Percentiles rank a stretch among this genome's conserved stretches.
Evolutionary conservation across 2,329 filamentous ascomycete species (phyloP).

Genomic region (Penicillium palitans): DNA sequence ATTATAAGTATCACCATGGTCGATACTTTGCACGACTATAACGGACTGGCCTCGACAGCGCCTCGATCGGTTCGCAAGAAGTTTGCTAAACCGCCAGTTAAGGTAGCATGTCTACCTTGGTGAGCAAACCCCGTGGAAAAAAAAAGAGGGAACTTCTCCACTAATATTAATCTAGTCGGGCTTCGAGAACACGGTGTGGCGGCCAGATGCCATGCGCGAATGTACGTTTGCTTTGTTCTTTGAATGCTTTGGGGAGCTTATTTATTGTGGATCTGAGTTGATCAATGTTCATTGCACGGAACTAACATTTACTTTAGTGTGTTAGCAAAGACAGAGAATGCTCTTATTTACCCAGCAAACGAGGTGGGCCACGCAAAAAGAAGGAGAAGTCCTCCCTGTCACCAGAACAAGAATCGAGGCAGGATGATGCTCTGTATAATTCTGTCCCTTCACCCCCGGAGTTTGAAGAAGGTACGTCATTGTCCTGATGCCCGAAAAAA

Average conservation of each 20-base stretch:
- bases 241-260: not conserved
- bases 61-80: constrained; percentile 43
- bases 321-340: constrained; percentile 43
- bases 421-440: constrained; percentile 25
- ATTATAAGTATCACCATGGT: constrained; percentile 19
- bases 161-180: constrained; percentile 34
- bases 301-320: constrained; percentile 33
- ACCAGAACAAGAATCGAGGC: constrained; percentile 22
- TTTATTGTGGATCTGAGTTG: not conserved
- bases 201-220: constrained; percentile 47
- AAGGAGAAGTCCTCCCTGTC: constrained; percentile 31
- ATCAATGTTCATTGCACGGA: not conserved
- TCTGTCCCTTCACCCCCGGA: constrained; percentile 24
- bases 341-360: constrained; percentile 46
- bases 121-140: constrained; percentile 24
- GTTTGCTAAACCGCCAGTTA: constrained; percentile 48
- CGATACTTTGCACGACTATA: constrained; percentile 23
- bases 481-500: not conserved
- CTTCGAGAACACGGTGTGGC: constrained; percentile 47
- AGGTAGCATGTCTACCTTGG: constrained; percentile 48
- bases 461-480: constrained; percentile 37
- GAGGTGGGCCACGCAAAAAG: constrained; percentile 47
- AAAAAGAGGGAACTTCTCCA: constrained; percentile 2
- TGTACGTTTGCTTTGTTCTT: constrained; percentile 32
- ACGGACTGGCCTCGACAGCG: constrained; percentile 24